These are phyloP conservation scores for Blastobotrys proliferans DNA, from an alignment of 1,139 yeast genomes.

Conservation along the genomic window DNA sequence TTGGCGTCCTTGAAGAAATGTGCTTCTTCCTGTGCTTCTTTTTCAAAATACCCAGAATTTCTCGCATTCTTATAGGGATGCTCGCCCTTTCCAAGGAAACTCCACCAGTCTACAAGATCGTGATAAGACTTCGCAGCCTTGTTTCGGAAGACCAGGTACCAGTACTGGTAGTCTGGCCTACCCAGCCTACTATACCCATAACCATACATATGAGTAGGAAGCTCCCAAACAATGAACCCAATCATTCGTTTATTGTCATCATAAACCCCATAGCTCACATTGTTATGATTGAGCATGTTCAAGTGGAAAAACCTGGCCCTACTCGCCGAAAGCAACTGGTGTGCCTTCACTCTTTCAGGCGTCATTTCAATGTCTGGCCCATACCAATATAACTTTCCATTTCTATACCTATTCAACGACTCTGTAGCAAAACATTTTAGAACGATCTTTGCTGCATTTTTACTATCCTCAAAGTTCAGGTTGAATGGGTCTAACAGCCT, in stretches of 20 bases:
- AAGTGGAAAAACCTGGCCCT: no score
- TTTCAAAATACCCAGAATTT: neutral
- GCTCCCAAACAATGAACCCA: neutral
- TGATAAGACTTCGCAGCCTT: neutral
- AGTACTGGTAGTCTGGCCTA: neutral
- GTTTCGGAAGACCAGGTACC: neutral
- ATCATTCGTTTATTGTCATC: neutral
- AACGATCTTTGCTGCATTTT: neutral
- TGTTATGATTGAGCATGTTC: no score
- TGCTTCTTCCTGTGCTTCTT: neutral
- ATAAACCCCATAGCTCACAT: no score
- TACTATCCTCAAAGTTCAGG: neutral
- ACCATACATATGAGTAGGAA: slow-evolving; percentile 1
- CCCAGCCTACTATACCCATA: neutral
- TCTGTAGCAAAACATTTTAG: neutral
- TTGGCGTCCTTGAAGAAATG: neutral
- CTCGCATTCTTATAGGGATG: neutral
- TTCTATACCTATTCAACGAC: neutral
- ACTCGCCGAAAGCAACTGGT: no score
- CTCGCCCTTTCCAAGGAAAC: neutral
- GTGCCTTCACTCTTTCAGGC: no score
- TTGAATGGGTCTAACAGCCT: neutral
- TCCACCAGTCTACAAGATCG: neutral
- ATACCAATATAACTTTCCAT: no score
- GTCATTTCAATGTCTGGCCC: no score